Percentiles rank a stretch among this genome's conserved stretches.
These are phyloP conservation scores for Trichoderma erinaceum DNA, from an alignment of 495 filamentous ascomycete genomes.

Conservation along the genomic window DNA sequence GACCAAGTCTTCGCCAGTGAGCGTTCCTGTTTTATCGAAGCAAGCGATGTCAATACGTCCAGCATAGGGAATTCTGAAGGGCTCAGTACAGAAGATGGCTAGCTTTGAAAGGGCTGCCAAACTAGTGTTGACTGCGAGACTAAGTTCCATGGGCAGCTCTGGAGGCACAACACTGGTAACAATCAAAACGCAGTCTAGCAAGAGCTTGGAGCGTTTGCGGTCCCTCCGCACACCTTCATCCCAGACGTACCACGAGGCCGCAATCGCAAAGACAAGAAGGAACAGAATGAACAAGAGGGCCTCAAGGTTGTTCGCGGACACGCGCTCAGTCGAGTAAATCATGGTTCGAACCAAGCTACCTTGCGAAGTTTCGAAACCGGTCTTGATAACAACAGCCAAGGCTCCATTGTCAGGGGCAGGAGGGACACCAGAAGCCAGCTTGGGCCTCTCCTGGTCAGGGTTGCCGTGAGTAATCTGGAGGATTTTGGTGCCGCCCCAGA, in stretches of 20 bases:
- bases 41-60: conserved; percentile 94
- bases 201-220: conserved; percentile 91
- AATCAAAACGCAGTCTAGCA: conserved; percentile 96
- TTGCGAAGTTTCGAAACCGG: conserved; percentile 97
- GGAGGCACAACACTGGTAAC: conserved; percentile 96
- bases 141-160: conserved; percentile 96
- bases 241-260: conserved; percentile 99
- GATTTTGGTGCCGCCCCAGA: conserved; percentile 96
- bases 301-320: conserved; percentile 94
- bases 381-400: conserved; percentile 91
- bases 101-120: conserved; percentile 87
- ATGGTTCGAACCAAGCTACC: conserved; percentile 96
- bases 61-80: conserved; percentile 97
- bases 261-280: conserved; percentile 90
- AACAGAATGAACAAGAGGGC: conserved; percentile 95
- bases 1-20: conserved; percentile 94
- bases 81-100: conserved; percentile 98
- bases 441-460: conserved; percentile 61
- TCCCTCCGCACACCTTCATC: conserved; percentile 88
- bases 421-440: conserved; percentile 64
- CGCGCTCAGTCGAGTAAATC: conserved; percentile 98
- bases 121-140: conserved; percentile 97
- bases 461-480: conserved; percentile 86
- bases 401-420: conserved; percentile 83
- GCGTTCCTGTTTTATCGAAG: conserved; percentile 97